Base-by-base conservation (phyloP, 1,284 basidiomycete species). In the Cryptococcus maquisensis region DNA sequence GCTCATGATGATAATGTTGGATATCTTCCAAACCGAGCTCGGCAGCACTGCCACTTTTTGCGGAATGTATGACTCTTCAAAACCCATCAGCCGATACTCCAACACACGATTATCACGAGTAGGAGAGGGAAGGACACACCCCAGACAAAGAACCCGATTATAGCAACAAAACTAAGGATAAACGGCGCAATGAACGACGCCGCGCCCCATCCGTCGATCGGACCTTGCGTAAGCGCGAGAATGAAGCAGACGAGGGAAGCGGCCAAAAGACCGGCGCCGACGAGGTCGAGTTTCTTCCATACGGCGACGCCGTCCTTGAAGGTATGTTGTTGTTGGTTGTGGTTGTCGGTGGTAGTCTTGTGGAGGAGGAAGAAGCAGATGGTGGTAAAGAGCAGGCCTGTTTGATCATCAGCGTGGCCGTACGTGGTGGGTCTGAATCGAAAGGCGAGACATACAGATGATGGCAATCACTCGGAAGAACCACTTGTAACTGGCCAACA, bases 161-260 rank as follows among this genome's bases (percentile, higher is more conserved):
- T 50, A 32, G 54, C 66, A 40, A 70, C 52, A 52, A 67, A 61
- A 15, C 66, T 55, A 24, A 75, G 53, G 32, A 72, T 52, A 54
- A 76, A 69, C 1, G 74, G 73, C 4, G 71, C 72, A 47, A 76
- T 72, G 59, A 76, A 76, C 46, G 59, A 63, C 8, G 71, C 66
- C 3, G 63, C 65, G 26, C 51, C 54, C 72, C 72, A 76, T 0
- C 72, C 72, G 51, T 69, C 61, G 44, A 67, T 66, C 1, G 68
- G 66, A 2, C 68, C 71, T 52, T 72, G 67, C 9, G 74, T 76
- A 39, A 76, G 59, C 36, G 63, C 59, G 32, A 76, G 62, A 58
- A 73, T 74, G 66, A 76, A 74, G 51, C 61, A 63, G 54, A 71
- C 62, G 26, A 74, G 59, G 32, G 66, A 52, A n/a, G 57, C 62